Evolutionary conservation across 2,329 filamentous ascomycete species (phyloP).

Genomic region (Fusarium sp.): DNA sequence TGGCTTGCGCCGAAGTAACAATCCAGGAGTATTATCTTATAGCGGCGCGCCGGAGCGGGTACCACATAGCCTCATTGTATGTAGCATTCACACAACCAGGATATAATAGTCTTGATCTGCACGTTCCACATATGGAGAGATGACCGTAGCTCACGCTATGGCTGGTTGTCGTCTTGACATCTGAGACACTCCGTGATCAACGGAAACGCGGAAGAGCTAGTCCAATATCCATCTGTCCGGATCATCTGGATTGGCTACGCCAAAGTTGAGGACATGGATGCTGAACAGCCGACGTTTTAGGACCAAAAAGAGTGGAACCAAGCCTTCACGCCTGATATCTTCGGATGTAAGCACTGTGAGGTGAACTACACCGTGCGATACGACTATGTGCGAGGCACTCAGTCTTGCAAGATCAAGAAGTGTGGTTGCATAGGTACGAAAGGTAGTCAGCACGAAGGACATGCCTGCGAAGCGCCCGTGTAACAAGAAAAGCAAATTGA

Average conservation of each 20-base stretch:
- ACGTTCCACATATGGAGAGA: too few relatives aligned
- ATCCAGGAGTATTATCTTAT: too few relatives aligned
- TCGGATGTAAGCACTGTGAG: slow-evolving; percentile 24
- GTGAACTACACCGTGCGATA: slow-evolving; percentile 9
- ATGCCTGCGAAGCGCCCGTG: accelerated
- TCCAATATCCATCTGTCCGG: neutral
- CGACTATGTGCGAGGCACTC: neutral
- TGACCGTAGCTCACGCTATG: too few relatives aligned
- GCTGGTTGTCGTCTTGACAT: neutral
- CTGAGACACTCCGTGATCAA: neutral
- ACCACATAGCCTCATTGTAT: too few relatives aligned
- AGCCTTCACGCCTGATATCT: neutral
- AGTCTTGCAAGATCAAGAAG: neutral
- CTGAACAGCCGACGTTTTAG: accelerated
- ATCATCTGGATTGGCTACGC: slow-evolving; percentile 35
- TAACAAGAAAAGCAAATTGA: too few relatives aligned
- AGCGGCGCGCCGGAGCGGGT: too few relatives aligned
- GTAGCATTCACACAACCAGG: too few relatives aligned
- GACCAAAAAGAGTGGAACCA: neutral
- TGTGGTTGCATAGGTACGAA: neutral
- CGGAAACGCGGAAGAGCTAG: too few relatives aligned
- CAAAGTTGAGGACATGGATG: neutral
- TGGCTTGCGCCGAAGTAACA: too few relatives aligned
- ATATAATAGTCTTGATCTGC: too few relatives aligned
- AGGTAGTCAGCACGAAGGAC: slow-evolving; percentile 3